phyloP scores from a whole-genome alignment of 2,329 filamentous ascomycete species.

The Trichoderma semiorbis region DNA sequence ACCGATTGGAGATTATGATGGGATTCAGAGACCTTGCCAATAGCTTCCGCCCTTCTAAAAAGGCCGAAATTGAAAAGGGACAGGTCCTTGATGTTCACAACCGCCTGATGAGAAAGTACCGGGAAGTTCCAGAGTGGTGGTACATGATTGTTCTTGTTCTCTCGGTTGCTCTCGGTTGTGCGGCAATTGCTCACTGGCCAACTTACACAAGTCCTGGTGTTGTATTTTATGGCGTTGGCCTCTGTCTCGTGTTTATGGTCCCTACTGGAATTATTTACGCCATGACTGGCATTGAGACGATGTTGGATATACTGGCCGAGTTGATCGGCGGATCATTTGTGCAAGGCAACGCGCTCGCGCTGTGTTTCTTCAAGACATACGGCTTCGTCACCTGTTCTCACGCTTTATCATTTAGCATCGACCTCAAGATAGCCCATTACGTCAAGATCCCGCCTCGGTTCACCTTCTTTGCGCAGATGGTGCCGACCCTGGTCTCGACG shows the following conservation, averaged over 20 bases:
- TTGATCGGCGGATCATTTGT: slow-evolving; percentile 35
- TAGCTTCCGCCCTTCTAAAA: slow-evolving; percentile 14
- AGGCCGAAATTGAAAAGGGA: neutral
- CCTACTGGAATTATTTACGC: slow-evolving; percentile 43
- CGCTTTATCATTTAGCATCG: slow-evolving; percentile 43
- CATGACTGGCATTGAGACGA: slow-evolving; percentile 43
- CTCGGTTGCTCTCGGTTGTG: slow-evolving; percentile 28
- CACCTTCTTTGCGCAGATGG: slow-evolving; percentile 46
- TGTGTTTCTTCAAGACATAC: slow-evolving; percentile 26
- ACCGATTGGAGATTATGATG: slow-evolving; percentile 10
- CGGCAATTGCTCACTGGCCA: slow-evolving; percentile 36
- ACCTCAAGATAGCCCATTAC: slow-evolving; percentile 51
- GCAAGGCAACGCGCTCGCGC: slow-evolving; percentile 26
- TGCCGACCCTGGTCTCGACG: slow-evolving; percentile 42
- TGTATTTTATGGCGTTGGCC: slow-evolving; percentile 39
- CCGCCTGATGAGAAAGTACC: slow-evolving; percentile 39
- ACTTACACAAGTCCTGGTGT: slow-evolving; percentile 41
- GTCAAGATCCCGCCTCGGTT: slow-evolving; percentile 47
- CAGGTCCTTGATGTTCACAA: slow-evolving; percentile 36
- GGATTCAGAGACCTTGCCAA: slow-evolving; percentile 14
- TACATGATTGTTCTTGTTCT: slow-evolving; percentile 39
- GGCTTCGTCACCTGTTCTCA: slow-evolving; percentile 41
- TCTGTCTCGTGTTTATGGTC: slow-evolving; percentile 41
- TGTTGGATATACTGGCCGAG: slow-evolving; percentile 41
- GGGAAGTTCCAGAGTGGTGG: slow-evolving; percentile 47